Evolutionary conservation across 140 eudicot genomes (phyloP).

Genomic region (Bidens hawaiensis): DNA sequence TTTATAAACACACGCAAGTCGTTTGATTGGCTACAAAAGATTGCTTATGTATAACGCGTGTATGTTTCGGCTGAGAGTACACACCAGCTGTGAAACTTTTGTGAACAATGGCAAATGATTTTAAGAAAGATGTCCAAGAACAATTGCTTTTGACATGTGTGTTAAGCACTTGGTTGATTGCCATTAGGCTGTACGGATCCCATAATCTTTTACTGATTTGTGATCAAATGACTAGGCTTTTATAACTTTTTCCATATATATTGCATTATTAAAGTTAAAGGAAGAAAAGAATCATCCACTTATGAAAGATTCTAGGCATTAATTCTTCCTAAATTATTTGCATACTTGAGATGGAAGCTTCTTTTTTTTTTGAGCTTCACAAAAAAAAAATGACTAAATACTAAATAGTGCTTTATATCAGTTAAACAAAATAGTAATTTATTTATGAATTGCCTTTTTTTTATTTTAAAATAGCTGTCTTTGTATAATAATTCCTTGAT

Average conservation of each 20-base stretch:
- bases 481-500: too few species aligned
- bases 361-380: too few species aligned
- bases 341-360: too few species aligned
- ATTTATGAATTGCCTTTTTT: too few species aligned
- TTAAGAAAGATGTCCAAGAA: background rate
- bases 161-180: background rate
- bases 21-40: background rate
- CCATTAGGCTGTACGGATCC: conserved; percentile 4
- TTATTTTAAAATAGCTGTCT: too few species aligned
- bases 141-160: background rate
- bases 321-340: background rate
- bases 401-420: too few species aligned
- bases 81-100: background rate
- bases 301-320: background rate
- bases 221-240: conserved; percentile 14
- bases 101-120: background rate
- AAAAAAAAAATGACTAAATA: too few species aligned
- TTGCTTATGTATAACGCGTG: too few species aligned
- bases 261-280: conserved; percentile 23
- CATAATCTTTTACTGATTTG: conserved; percentile 7
- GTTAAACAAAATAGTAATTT: too few species aligned
- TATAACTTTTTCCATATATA: background rate
- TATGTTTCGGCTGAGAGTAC: background rate
- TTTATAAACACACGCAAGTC: background rate
- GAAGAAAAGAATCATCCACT: conserved; percentile 22